Conservation (phyloP, 2,329 filamentous ascomycete genomes). For the Clarireedia hainanense region DNA sequence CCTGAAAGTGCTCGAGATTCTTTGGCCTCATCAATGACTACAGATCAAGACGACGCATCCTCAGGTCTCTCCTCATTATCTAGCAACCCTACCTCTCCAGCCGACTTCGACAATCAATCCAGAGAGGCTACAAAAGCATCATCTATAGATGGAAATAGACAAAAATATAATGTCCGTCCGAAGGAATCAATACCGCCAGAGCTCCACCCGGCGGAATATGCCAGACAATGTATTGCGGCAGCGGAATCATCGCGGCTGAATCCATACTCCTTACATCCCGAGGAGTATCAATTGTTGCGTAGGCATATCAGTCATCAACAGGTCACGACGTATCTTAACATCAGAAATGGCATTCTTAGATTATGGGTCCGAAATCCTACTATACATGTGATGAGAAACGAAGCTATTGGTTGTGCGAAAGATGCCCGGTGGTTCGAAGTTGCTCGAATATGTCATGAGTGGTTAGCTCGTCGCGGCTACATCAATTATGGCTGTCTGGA, state of each 20-base stretch:
- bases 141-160: slow-evolving; percentile 25
- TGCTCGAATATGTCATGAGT: slow-evolving; percentile 83
- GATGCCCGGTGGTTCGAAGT: slow-evolving; percentile 84
- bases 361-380: slow-evolving; percentile 85
- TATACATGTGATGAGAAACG: slow-evolving; percentile 70
- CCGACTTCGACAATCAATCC: slow-evolving; percentile 37
- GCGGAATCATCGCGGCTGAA: slow-evolving; percentile 85
- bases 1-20: slow-evolving; percentile 33
- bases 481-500: slow-evolving; percentile 95
- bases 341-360: slow-evolving; percentile 86
- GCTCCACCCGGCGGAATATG: slow-evolving; percentile 68
- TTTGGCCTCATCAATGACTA: slow-evolving; percentile 45
- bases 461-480: slow-evolving; percentile 83
- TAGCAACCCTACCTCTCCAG: slow-evolving; percentile 57
- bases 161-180: slow-evolving; percentile 54
- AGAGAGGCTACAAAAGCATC: slow-evolving; percentile 23
- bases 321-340: slow-evolving; percentile 92
- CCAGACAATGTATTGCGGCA: slow-evolving; percentile 82
- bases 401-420: slow-evolving; percentile 84
- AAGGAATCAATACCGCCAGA: slow-evolving; percentile 78
- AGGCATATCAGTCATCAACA: slow-evolving; percentile 79
- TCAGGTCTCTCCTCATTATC: slow-evolving; percentile 47
- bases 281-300: slow-evolving; percentile 75
- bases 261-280: slow-evolving; percentile 77
- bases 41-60: slow-evolving; percentile 40